Evolutionary conservation across 2,329 filamentous ascomycete genomes (phyloP).

Genomic region (Arthrobotrys pseudoclavata): DNA sequence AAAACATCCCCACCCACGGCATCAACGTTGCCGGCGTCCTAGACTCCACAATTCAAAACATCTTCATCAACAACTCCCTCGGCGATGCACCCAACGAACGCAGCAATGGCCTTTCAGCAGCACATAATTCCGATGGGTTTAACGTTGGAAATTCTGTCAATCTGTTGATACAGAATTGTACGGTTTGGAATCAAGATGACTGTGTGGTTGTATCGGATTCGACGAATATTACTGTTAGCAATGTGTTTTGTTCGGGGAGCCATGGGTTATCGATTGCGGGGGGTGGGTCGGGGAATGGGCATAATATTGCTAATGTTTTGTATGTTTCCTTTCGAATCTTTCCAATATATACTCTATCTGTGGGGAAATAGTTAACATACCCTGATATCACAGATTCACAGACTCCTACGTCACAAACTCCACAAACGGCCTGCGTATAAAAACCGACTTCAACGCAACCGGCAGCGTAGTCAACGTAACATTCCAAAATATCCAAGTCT

Average conservation of each 20-base stretch:
- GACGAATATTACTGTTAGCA: slow-evolving; percentile 64
- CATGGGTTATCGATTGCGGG: slow-evolving; percentile 65
- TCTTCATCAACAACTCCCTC: slow-evolving; percentile 67
- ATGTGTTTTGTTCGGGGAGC: slow-evolving; percentile 64
- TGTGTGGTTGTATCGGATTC: slow-evolving; percentile 65
- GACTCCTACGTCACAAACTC: slow-evolving; percentile 64
- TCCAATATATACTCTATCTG: background rate
- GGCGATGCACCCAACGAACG: slow-evolving; percentile 65
- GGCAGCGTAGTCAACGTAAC: slow-evolving; percentile 67
- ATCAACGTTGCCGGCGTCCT: slow-evolving; percentile 66
- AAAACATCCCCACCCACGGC: slow-evolving; percentile 67
- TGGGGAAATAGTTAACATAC: background rate
- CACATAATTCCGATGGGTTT: slow-evolving; percentile 66
- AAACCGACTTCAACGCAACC: slow-evolving; percentile 66
- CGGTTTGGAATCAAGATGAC: slow-evolving; percentile 65
- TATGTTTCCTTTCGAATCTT: slow-evolving; percentile 60
- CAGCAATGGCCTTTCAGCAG: slow-evolving; percentile 65
- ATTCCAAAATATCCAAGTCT: slow-evolving; percentile 69
- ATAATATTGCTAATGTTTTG: slow-evolving; percentile 65
- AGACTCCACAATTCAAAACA: slow-evolving; percentile 65
- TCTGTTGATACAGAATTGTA: slow-evolving; percentile 63
- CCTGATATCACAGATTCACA: slow-evolving; percentile 61
- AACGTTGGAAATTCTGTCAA: slow-evolving; percentile 64
- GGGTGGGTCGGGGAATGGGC: slow-evolving; percentile 65
- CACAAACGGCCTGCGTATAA: slow-evolving; percentile 66